Percentiles rank a stretch among this genome's conserved stretches.
phyloP scores from a whole-genome alignment of 805 yeast species.

The Candida ficus region DNA sequence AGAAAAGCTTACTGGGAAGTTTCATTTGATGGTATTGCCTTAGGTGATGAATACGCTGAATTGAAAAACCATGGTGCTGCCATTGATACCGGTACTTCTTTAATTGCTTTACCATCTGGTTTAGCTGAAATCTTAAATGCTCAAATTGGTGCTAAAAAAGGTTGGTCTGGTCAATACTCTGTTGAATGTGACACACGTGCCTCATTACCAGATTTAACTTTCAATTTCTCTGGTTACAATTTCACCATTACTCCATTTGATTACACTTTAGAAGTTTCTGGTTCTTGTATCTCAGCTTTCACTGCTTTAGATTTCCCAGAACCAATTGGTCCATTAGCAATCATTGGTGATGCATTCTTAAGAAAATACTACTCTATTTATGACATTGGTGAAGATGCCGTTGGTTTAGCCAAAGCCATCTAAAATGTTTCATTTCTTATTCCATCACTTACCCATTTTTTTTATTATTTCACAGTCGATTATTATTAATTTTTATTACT shows the following conservation, averaged over 20 bases:
- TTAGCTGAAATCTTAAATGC: slow-evolving; percentile 93
- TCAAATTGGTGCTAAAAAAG: slow-evolving; percentile 94
- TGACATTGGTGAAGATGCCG: slow-evolving; percentile 86
- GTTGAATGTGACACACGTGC: slow-evolving; percentile 87
- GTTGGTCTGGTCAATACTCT: slow-evolving; percentile 96
- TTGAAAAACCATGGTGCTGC: slow-evolving; percentile 89
- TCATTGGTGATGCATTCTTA: slow-evolving; percentile 95
- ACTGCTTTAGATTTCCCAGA: slow-evolving; percentile 97
- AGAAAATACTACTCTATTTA: slow-evolving; percentile 92
- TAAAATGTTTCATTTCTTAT: no score
- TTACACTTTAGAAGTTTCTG: slow-evolving; percentile 90
- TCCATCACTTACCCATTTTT: no score
- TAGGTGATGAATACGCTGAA: slow-evolving; percentile 88
- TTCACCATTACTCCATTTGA: slow-evolving; percentile 87
- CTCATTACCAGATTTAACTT: slow-evolving; percentile 83
- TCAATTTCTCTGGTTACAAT: slow-evolving; percentile 85
- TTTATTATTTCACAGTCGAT: no score
- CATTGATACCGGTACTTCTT: slow-evolving; percentile 96
- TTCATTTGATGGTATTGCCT: slow-evolving; percentile 79
- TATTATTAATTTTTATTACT: no score
- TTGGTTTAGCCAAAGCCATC: slow-evolving; percentile 83
- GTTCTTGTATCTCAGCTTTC: slow-evolving; percentile 93
- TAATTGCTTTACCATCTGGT: slow-evolving; percentile 91
- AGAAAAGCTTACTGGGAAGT: slow-evolving; percentile 99
- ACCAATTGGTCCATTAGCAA: slow-evolving; percentile 95